Evolutionary conservation across 1,284 basidiomycete genomes (phyloP), one percentile per base, ranked within the genome.

Genomic region (Moesziomyces globuligerus): DNA sequence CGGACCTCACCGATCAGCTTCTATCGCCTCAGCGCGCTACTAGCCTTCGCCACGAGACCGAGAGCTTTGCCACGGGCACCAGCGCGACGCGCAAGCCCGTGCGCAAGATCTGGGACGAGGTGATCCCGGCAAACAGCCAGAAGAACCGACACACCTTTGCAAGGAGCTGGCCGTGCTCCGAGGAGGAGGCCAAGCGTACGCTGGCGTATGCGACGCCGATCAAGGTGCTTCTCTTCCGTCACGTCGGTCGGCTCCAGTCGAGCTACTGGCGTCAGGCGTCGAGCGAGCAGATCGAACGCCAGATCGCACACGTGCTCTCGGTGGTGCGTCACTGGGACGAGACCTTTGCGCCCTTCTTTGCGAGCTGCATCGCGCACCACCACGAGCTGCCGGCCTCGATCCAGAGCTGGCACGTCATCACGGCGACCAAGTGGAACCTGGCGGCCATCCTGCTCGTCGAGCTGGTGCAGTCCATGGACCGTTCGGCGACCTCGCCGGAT

Each of bases 21-120:
- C 32, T 68, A 1, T 53, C 56, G 3, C 37, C 64, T 4, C 50
- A 61, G 7, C 44, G 49, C 5, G 45, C 43, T 3, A 40, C 25
- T 34, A 42, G 32, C 32, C 40, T 48, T 32, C 44, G 39, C 10
- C 21, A 47, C 23, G 46, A 48, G 40, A 28, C 45, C 24, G 40
- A 50, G 4, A 28, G 28, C 7, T 54, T 56, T 34, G 44, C 51
- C 5, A 23, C 32, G 8, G 45, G 41, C 15, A 23, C 8, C 2
- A 21, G 15, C 17, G 32, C 32, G 4, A 3, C 38, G 7, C 48
- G 25, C 1, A 44, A 32, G 24, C 65, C 58, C 0, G 36, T 62
- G 18, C 49, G 65, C 32, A 68, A 62, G 58, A 69, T 69, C 41
- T 69, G 58, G 58, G 59, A 69, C 48, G 66, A 69, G 13, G 54